Conservation (phyloP, 2,329 filamentous ascomycete genomes). For the Pyricularia sp. region DNA sequence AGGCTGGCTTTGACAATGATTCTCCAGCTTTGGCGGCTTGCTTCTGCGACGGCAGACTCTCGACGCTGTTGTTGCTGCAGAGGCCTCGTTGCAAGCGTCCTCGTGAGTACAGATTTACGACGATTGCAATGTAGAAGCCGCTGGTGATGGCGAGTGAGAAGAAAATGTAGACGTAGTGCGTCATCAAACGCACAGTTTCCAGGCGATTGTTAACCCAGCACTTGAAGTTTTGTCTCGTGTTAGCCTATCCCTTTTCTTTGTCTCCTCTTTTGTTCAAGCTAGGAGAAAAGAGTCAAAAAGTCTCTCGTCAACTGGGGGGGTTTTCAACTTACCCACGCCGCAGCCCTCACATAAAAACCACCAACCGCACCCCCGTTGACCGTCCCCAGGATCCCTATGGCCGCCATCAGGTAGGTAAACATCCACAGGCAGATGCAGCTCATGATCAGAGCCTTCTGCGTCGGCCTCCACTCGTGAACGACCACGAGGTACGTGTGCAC, state of each 20-base stretch:
- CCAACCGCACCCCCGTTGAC: constrained; percentile 15
- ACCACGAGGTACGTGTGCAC: constrained; percentile 54
- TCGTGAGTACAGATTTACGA: constrained; percentile 21
- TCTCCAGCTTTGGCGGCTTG: neutral
- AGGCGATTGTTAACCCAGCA: constrained; percentile 52
- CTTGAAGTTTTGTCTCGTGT: constrained; percentile 18
- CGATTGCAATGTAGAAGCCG: constrained; percentile 26
- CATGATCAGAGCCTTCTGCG: constrained; percentile 30
- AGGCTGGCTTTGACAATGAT: no score
- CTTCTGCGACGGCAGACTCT: neutral
- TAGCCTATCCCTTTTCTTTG: neutral
- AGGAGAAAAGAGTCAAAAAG: neutral
- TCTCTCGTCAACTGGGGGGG: neutral
- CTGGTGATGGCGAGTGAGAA: constrained; percentile 24
- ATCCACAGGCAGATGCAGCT: constrained; percentile 35
- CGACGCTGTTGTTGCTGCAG: neutral
- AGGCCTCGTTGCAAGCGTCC: neutral
- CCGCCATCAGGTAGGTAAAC: constrained; percentile 36
- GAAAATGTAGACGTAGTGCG: constrained; percentile 56
- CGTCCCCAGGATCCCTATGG: constrained; percentile 24
- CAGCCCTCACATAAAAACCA: constrained; percentile 41
- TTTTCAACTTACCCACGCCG: constrained; percentile 35
- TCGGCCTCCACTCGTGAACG: constrained; percentile 36
- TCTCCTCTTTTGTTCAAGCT: no score
- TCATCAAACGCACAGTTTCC: constrained; percentile 41